phyloP scores from a whole-genome alignment of 2,329 filamentous ascomycete species.

The Myriosclerotinia duriaeana region DNA sequence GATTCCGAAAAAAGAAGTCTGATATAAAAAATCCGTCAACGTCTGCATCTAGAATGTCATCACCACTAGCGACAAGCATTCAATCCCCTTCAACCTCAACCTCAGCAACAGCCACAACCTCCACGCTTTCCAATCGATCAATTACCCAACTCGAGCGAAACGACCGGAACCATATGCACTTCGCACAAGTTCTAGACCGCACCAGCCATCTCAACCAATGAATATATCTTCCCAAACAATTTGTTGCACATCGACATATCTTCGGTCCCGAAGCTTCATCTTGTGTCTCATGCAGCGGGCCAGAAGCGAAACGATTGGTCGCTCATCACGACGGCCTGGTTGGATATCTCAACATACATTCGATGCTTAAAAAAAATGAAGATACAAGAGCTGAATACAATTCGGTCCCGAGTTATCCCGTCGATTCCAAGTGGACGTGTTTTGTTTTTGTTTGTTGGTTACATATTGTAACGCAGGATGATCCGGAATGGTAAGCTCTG shows the following conservation, averaged over 20 bases:
- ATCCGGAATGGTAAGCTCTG: not conserved
- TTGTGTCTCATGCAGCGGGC: not conserved
- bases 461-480: not conserved
- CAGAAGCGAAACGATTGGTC: conserved; percentile 11
- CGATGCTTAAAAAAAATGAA: not conserved
- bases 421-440: not conserved
- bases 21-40: too few species aligned
- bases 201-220: conserved; percentile 1
- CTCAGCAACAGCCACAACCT: not conserved
- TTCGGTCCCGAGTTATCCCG: not conserved
- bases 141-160: not conserved
- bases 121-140: not conserved
- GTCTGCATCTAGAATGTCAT: not conserved
- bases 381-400: not conserved
- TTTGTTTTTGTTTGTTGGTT: not conserved
- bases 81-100: not conserved
- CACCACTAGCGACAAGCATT: conserved; percentile 9
- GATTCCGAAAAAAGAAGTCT: not conserved
- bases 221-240: not conserved
- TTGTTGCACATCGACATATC: conserved; percentile 18
- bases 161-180: not conserved
- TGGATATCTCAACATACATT: not conserved
- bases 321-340: not conserved
- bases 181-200: too few species aligned
- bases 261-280: conserved; percentile 13